Base-by-base conservation (phyloP, 2,329 filamentous ascomycete species). In the Pseudocercospora cruenta region DNA sequence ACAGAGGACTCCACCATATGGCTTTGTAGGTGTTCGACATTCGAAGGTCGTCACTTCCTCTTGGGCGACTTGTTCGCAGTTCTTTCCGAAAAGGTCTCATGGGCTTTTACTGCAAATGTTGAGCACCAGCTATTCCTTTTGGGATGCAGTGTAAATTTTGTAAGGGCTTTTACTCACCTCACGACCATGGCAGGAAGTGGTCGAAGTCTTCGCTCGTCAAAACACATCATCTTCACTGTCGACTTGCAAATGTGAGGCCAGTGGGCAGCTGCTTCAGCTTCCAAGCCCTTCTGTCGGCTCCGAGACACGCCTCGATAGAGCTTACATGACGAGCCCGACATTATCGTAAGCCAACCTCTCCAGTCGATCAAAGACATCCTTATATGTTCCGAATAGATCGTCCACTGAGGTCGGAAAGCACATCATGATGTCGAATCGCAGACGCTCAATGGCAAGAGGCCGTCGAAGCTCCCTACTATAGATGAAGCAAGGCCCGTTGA, bases 311-410 rank as follows among this genome's bases (percentile, higher is more conserved):
- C 53, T 66, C 67, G 47, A 69, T 66, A 14, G 49, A 60, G 2
- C 55, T 58, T 16, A 69, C 59, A 45, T 67, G 63, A n/a, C 67
- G n/a, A 63, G 33, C 1, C 67, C 67, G 14, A 69, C 67, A 60
- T 65, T 67, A 45, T 65, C 67, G 16, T 54, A 62, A 9, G 67
- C 67, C 64, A 69, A 39, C 62, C 58, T 69, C 61, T 69, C 67
- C 36, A 69, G 39, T n/a, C 45, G 36, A 21, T 66, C 61, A 54
- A 69, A 69, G 6, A 69, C 67, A 59, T 69, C 67, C 51, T 54
- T 62, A 62, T 69, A 67, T 53, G 61, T 64, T 19, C 67, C 67
- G 26, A 69, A 67, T 16, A 69, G 39, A 57, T 69, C 67, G 45
- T 69, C 67, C 33, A 64, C 67, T 3, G 61, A 60, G 9, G 64